phyloP scores from a whole-genome alignment of 495 filamentous ascomycete species.

The Aspergillus baeticus region DNA sequence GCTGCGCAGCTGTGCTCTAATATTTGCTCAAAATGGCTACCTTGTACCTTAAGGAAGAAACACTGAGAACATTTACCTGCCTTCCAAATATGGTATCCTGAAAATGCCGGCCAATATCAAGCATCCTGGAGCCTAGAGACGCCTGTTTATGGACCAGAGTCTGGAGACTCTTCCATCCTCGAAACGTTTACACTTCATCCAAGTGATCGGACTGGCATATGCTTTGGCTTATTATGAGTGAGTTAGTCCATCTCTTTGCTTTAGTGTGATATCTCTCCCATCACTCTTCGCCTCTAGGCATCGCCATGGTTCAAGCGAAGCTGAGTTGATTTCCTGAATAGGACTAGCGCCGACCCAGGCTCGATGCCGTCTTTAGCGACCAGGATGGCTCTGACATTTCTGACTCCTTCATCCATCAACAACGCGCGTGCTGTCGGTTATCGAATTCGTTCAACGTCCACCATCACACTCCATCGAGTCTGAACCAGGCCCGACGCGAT shows the following conservation, averaged over 20 bases:
- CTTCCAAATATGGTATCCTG: not conserved
- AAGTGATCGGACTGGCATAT: not conserved
- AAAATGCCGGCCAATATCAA: not conserved
- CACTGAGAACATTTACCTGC: not conserved
- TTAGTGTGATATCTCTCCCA: not conserved
- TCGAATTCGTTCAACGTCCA: constrained; percentile 38
- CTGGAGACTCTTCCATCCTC: not conserved
- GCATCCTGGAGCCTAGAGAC: constrained; percentile 8
- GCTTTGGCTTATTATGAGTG: not conserved
- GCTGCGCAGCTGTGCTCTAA: constrained; percentile 5
- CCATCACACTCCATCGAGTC: constrained; percentile 26
- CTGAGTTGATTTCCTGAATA: constrained; percentile 29
- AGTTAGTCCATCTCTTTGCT: not conserved
- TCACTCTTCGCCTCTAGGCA: not conserved
- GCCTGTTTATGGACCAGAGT: constrained; percentile 3
- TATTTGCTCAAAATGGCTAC: not conserved
- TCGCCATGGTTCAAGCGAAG: constrained; percentile 12
- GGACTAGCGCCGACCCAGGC: constrained; percentile 39
- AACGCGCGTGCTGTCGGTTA: constrained; percentile 41
- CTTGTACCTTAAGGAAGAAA: not conserved
- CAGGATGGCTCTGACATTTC: constrained; percentile 45
- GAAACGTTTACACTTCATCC: not conserved
- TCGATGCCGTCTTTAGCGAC: constrained; percentile 44
- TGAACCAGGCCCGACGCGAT: constrained; percentile 24
- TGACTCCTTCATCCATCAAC: constrained; percentile 52